These are phyloP conservation scores for Zalaria sp. DNA, from an alignment of 2,329 filamentous ascomycete species.

Conservation along the genomic window DNA sequence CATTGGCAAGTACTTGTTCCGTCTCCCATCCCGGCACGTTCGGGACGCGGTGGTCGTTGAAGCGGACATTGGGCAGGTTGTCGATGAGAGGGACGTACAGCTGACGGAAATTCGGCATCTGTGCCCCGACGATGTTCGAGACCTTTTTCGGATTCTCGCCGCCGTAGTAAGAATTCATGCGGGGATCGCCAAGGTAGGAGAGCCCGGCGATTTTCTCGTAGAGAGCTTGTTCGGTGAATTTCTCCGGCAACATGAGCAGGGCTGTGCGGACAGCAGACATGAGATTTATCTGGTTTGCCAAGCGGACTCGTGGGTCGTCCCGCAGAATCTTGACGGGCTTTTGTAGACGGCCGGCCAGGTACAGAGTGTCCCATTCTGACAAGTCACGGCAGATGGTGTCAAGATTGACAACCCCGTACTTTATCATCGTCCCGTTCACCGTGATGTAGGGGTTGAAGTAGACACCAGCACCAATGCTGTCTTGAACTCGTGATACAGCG, in stretches of 20 bases:
- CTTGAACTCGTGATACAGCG: constrained; percentile 72
- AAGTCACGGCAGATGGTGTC: constrained; percentile 79
- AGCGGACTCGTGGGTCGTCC: constrained; percentile 79
- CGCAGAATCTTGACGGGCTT: constrained; percentile 97
- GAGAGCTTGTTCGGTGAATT: constrained; percentile 75
- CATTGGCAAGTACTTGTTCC: constrained; percentile 13
- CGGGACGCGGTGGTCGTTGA: constrained; percentile 49
- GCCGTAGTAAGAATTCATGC: constrained; percentile 61
- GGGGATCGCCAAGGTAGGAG: constrained; percentile 90
- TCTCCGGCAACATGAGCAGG: constrained; percentile 66
- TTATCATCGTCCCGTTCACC: constrained; percentile 89
- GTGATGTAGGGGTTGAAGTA: constrained; percentile 97
- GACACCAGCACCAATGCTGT: constrained; percentile 78
- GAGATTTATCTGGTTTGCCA: constrained; percentile 92
- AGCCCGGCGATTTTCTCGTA: constrained; percentile 87
- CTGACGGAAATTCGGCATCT: constrained; percentile 80
- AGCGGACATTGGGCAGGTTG: constrained; percentile 76
- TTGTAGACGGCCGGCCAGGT: constrained; percentile 88
- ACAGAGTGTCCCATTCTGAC: constrained; percentile 83
- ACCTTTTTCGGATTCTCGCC: constrained; percentile 90
- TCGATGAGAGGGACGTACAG: constrained; percentile 83
- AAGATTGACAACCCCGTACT: constrained; percentile 93
- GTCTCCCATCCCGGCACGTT: constrained; percentile 24
- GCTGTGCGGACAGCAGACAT: constrained; percentile 83
- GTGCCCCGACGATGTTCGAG: constrained; percentile 82